Base-by-base conservation (phyloP, 1,284 basidiomycete genomes). In the Erythrobasidium hasegawianum region DNA sequence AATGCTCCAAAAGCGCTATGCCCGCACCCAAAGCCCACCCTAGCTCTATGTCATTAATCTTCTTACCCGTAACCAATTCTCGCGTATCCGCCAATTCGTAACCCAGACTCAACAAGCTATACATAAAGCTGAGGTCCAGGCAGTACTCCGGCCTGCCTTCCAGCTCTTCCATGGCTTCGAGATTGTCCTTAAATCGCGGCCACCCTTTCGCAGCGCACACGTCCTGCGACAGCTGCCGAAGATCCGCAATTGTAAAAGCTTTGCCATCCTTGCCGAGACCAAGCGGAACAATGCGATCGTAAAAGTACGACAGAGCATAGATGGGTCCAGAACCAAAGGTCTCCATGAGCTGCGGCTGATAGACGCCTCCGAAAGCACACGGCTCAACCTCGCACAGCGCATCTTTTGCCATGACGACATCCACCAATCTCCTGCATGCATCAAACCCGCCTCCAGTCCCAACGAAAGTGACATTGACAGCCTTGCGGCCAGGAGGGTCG, bases 321-420 rank as follows among this genome's bases (percentile, higher is more conserved):
- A 76, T 74, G 38, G 78, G 78, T n/a, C 77, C 75, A 1, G 72
- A 71, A 10, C 71, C 72, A 84, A 97, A 97, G 4, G 90, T 88
- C 71, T 95, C 88, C 71, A 90, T 82, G 27, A 97, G 82, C n/a
- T 88, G 88, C 0, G 95, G 96, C 77, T 97, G 95, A 81, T 98
- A 97, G 27, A 97, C 91, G 40, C 95, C 95, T 72, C 91, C 88
- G 81, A 98, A 98, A 1, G 94, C 92, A 78, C 95, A 98, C 0
- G 93, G 93, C 76, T 89, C 90, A 72, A 86, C 81, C 73, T 86
- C 85, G 78, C 96, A 97, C 57, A 92, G 83, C 84, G 92, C 86
- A 74, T 98, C 90, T 80, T 98, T 98, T 57, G 91, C 92, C 84
- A 98, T 87, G 70, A 96, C 89, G 66, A 97, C 82, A 78, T 96